These are phyloP conservation scores for Isoetes taiwanensis DNA, from an alignment of 75 land plant genomes.

Conservation along the genomic window DNA sequence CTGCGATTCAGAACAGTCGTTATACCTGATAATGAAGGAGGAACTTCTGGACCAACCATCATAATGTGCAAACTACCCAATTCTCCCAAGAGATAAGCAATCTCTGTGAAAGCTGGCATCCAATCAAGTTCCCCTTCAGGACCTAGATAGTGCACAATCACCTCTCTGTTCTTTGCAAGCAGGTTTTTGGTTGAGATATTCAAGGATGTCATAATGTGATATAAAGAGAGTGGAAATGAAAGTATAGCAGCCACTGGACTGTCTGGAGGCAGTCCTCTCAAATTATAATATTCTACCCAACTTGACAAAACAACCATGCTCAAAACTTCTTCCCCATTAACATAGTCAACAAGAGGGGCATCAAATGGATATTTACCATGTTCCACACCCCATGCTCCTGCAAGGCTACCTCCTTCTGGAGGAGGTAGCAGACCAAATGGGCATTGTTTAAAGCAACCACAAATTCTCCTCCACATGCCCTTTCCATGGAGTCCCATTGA, in stretches of 20 bases:
- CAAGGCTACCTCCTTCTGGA: constrained; percentile 19
- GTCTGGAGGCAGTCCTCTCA: constrained; percentile 37
- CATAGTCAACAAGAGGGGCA: constrained; percentile 15
- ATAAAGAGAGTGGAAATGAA: constrained; percentile 43
- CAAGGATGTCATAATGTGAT: constrained; percentile 43
- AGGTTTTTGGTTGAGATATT: constrained; percentile 38
- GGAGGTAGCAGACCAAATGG: constrained; percentile 52
- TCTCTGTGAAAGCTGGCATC: constrained; percentile 53
- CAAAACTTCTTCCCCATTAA: constrained; percentile 4
- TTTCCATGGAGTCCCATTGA: constrained; percentile 40
- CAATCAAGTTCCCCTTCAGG: constrained; percentile 60
- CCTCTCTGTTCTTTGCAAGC: constrained; percentile 44
- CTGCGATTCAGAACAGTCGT: constrained; percentile 21
- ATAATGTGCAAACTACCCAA: constrained; percentile 39
- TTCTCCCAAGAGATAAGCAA: constrained; percentile 37
- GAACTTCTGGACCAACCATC: constrained; percentile 68
- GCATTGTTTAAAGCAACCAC: constrained; percentile 32
- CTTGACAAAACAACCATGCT: constrained; percentile 34
- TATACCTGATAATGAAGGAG: constrained; percentile 33
- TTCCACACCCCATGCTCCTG: constrained; percentile 38
- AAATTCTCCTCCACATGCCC: constrained; percentile 63
- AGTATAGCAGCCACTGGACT: constrained; percentile 55
- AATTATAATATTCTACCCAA: constrained; percentile 52
- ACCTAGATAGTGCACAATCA: constrained; percentile 48
- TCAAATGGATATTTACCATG: constrained; percentile 33